phyloP scores from a whole-genome alignment of 768 basidiomycete species.

The Tricholoma sp. region DNA sequence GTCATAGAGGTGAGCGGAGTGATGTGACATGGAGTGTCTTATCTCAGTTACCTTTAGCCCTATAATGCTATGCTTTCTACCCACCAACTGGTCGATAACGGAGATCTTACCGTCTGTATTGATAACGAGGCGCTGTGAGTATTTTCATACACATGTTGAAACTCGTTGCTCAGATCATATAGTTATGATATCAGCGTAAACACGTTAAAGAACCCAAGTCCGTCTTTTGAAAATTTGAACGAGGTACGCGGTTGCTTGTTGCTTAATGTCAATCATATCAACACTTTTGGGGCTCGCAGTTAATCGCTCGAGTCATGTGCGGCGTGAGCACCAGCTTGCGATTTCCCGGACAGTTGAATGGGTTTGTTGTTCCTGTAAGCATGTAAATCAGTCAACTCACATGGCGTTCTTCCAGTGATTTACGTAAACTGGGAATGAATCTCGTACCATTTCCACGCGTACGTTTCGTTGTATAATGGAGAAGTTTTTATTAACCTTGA shows the following conservation, averaged over 20 bases:
- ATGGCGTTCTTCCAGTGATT: conserved; percentile 45
- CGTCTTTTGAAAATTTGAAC: conserved; percentile 66
- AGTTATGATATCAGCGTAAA: conserved; percentile 71
- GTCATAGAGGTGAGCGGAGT: conserved; percentile 56
- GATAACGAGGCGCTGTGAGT: conserved; percentile 84
- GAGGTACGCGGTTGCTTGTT: conserved; percentile 37
- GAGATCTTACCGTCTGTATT: conserved; percentile 78
- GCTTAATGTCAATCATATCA: neutral
- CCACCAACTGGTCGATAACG: conserved; percentile 86
- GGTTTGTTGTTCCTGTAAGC: conserved; percentile 36
- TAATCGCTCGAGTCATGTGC: conserved; percentile 89
- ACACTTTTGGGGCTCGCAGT: conserved; percentile 26
- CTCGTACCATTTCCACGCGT: conserved; percentile 95
- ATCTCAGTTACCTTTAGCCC: conserved; percentile 51
- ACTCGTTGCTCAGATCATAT: neutral
- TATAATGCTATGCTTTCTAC: conserved; percentile 83
- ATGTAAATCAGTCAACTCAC: neutral
- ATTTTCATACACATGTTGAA: neutral
- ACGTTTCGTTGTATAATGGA: conserved; percentile 7
- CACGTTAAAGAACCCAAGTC: conserved; percentile 59
- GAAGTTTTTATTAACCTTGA: neutral
- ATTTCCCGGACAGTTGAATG: conserved; percentile 92
- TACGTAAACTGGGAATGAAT: conserved; percentile 90
- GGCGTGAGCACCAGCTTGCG: conserved; percentile 90
- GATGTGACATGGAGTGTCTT: conserved; percentile 34